Base-by-base conservation (phyloP, 139 green algal genomes). In the Chlorella sp. region DNA sequence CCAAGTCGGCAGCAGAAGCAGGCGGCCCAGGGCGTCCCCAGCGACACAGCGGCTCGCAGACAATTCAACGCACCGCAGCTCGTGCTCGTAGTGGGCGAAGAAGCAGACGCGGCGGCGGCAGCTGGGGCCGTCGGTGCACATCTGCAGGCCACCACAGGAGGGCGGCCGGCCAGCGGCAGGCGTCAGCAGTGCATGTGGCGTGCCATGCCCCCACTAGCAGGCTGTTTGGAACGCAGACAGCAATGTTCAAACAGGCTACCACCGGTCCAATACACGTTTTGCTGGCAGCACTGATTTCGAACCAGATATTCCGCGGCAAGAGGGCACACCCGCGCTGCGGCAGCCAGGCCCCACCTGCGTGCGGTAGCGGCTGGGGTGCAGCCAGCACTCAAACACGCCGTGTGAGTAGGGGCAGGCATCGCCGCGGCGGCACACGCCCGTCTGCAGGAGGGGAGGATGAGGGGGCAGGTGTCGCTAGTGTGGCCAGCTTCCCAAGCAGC, bases 351-450 rank as follows among this genome's bases (percentile, higher is more conserved):
- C 18, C 60, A 95, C 91, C 92, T 97, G 93, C 2, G 95, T 98
- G 15, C 94, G 82, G 89, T 99, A 99, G 34, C 96, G 91, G 2
- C 88, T 91, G 25, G 97, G 97, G 85, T 99, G 97, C 82, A 99
- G 90, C 97, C 96, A 99, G 90, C 95, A 98, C 90, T 99, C 97
- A 70, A 99, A 99, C 1, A 99, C 95, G 74, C 96, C 96, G 79
- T 99, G 97, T 0, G 96, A 94, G 86, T 95, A 98, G 0, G 95
- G 93, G 88, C 97, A 99, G 0, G 92, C 89, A 65, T 99, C 97
- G 16, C 93, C 93, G 4, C 94, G 88, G 0, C 88, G 81, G 87
- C 97, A 99, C 18, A 74, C 89, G 6, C 97, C 97, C 34, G 90
- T 94, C 91, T 95, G 92, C 21, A n/a, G 51, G 11, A 60, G 51